phyloP scores from a whole-genome alignment of 768 basidiomycete genomes.

The Collybia sordida region DNA sequence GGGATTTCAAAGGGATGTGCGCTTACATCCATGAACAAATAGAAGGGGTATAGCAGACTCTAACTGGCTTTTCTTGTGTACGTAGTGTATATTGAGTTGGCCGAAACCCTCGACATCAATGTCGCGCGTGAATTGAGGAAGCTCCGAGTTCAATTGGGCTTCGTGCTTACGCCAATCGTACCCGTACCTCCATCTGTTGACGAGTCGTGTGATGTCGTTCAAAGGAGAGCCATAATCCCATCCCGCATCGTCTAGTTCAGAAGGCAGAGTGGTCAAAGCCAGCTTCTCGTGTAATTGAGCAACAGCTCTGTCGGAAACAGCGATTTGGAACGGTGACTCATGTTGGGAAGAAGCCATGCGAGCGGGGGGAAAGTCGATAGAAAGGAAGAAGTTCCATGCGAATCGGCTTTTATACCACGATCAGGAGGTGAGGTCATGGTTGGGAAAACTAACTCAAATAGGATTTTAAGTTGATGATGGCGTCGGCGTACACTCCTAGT shows the following conservation, averaged over 20 bases:
- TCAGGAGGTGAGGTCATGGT: no score
- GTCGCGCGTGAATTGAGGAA: constrained; percentile 56
- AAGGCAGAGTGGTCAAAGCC: constrained; percentile 47
- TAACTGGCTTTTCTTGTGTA: constrained; percentile 49
- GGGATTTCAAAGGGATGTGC: not conserved
- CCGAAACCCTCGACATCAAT: constrained; percentile 49
- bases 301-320: constrained; percentile 42
- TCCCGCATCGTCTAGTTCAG: constrained; percentile 51
- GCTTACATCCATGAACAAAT: constrained; percentile 53
- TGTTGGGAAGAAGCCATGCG: no score
- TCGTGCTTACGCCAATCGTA: constrained; percentile 62
- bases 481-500: no score
- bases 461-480: no score
- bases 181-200: constrained; percentile 47
- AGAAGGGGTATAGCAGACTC: constrained; percentile 54
- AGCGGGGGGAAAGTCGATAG: no score
- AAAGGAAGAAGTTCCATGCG: no score
- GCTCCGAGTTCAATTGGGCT: constrained; percentile 43
- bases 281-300: constrained; percentile 44
- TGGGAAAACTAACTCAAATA: no score
- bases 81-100: constrained; percentile 49
- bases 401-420: no score
- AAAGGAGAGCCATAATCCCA: constrained; percentile 58
- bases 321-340: constrained; percentile 41
- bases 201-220: constrained; percentile 46